Conservation (phyloP, 345 rosid species). For the Brassica napus region Da-Ae NC_063450.1:54640001-54640500, state of each 20-base stretch:
- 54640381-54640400: conserved; percentile 11
- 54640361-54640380: conserved; percentile 25
- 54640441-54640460: neutral
- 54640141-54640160: conserved; percentile 54
- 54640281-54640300: conserved; percentile 49
- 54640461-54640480: neutral
- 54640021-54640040: conserved; percentile 60
- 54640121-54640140: conserved; percentile 59
- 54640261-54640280: conserved; percentile 57
- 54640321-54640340: conserved; percentile 48
- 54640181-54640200: conserved; percentile 43
- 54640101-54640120: conserved; percentile 54
- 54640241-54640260: conserved; percentile 72
- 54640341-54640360: conserved; percentile 36
- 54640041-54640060: conserved; percentile 77
- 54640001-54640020: conserved; percentile 50
- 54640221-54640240: conserved; percentile 58
- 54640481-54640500: conserved; percentile 13
- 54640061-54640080: conserved; percentile 56
- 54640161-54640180: conserved; percentile 61
- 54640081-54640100: conserved; percentile 59
- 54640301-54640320: conserved; percentile 61
- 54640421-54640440: conserved; percentile 31
- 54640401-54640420: conserved; percentile 36
- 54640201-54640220: conserved; percentile 64